Base-by-base conservation (phyloP, 371 early-diverging fungal genomes). In the Mortierella sp. region DNA sequence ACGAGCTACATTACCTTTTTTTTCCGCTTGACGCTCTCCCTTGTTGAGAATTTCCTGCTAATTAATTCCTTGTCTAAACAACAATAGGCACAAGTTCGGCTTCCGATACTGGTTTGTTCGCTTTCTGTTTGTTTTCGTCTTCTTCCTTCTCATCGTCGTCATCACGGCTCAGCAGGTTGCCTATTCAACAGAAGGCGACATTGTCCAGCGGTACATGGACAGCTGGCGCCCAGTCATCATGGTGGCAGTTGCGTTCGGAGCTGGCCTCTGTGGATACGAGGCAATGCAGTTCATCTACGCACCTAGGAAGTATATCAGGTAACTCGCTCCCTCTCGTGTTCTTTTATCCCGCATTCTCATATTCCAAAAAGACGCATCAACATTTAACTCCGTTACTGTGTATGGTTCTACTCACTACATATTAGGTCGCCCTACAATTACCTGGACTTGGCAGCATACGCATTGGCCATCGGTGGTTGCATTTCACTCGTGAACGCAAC, bases 381-480 rank as follows among this genome's bases (percentile, higher is more conserved):
- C 21, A 19, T 16, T n/a, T 71, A 43, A 57, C 40, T 21, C 8
- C 1, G 16, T 8, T 21, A 8, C 8, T n/a, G 44, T 73, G 24
- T 70, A 1, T 50, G 34, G 3, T 5, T 61, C 53, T 54, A 40
- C 11, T 9, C 14, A n/a, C 28, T 31, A 11, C 21, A 64, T 24
- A 26, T 11, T 78, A 86, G 86, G 4, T 82, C 82, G 28, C 82
- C 82, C 9, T 82, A 82, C 59, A 86, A 86, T 48, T 86, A 80
- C 34, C 70, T 82, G 64, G 86, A 86, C 44, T 28, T 86, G 31
- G 54, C 69, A 11, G 82, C 82, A 0, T 82, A 80, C 53, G 26
- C 67, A 1, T 8, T 73, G 26, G 76, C 86, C 11, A 67, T 86
- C 3, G 59, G 75, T 24, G 82, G 86, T 5, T 86, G 82, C 24